A percentile compares a stretch with the other conserved stretches of the same genome.
Conservation (phyloP, 768 basidiomycete species). For the Leccinum subgranulosum region DNA sequence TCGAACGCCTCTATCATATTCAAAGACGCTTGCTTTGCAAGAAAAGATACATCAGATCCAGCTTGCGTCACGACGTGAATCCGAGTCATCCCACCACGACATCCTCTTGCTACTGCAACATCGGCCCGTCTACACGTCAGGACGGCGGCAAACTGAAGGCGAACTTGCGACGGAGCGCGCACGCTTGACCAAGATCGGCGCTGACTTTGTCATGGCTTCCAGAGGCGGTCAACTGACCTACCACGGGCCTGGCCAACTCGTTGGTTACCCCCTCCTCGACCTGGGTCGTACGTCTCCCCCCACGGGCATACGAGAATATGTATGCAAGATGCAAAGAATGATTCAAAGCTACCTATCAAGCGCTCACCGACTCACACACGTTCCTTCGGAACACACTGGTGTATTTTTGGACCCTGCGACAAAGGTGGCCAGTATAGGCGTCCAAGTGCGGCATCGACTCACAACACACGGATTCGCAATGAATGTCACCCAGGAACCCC, state of each 20-base stretch:
- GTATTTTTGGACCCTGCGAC: slow-evolving; percentile 78
- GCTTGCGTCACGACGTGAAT: slow-evolving; percentile 47
- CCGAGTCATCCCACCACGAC: slow-evolving; percentile 43
- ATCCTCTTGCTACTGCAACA: slow-evolving; percentile 84
- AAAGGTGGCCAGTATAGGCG: slow-evolving; percentile 94
- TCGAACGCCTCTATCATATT: slow-evolving; percentile 73
- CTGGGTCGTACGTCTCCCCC: slow-evolving; percentile 75
- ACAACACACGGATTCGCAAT: slow-evolving; percentile 95
- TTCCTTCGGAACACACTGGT: slow-evolving; percentile 80
- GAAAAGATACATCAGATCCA: slow-evolving; percentile 69
- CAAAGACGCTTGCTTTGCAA: slow-evolving; percentile 63
- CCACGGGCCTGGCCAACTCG: slow-evolving; percentile 96
- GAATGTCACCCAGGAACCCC: slow-evolving; percentile 81
- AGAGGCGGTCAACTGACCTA: slow-evolving; percentile 95
- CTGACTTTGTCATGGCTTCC: slow-evolving; percentile 78
- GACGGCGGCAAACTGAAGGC: slow-evolving; percentile 75
- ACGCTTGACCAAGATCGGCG: slow-evolving; percentile 74
- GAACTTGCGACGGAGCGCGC: slow-evolving; percentile 56
- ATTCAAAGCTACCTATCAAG: slow-evolving; percentile 61
- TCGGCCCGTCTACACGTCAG: slow-evolving; percentile 90
- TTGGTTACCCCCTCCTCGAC: slow-evolving; percentile 93
- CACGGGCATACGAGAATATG: slow-evolving; percentile 74
- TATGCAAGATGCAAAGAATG: slow-evolving; percentile 75
- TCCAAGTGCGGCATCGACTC: slow-evolving; percentile 91
- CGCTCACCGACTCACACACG: slow-evolving; percentile 53